Percentiles rank a stretch among this genome's conserved stretches.
These are phyloP conservation scores for Oxytropis ochrocephala DNA, from an alignment of 306 rosid genomes.

Conservation along the genomic window DNA sequence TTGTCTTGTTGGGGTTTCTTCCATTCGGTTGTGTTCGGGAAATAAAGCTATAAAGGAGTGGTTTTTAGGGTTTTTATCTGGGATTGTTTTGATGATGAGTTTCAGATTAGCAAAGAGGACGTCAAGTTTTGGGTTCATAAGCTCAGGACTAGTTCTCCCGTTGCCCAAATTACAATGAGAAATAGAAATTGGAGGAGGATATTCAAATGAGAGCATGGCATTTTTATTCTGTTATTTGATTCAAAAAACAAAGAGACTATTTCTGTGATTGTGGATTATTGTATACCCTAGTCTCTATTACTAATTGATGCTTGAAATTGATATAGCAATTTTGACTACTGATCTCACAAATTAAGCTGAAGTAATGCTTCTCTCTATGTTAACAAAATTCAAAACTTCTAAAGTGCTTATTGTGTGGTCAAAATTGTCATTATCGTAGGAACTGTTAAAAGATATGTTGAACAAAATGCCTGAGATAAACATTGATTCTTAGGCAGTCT, in stretches of 20 bases:
- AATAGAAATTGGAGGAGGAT: slow-evolving; percentile 14
- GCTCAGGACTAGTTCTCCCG: slow-evolving; percentile 14
- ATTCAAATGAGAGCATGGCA: not conserved
- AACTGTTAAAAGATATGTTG: too few species aligned
- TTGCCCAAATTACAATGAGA: not conserved
- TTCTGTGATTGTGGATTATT: not conserved
- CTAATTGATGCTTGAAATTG: not conserved
- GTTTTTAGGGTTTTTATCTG: slow-evolving; percentile 33
- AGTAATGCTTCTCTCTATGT: not conserved
- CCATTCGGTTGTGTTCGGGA: slow-evolving; percentile 10
- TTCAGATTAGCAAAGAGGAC: slow-evolving; percentile 25
- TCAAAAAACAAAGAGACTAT: not conserved
- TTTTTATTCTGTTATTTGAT: not conserved
- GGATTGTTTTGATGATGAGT: slow-evolving; percentile 26
- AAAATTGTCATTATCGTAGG: too few species aligned
- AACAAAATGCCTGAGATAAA: too few species aligned
- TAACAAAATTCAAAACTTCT: not conserved
- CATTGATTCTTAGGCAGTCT: too few species aligned
- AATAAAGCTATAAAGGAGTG: slow-evolving; percentile 21
- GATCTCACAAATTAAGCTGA: not conserved
- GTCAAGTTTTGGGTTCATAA: slow-evolving; percentile 26
- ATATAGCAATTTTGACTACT: not conserved
- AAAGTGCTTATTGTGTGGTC: not conserved
- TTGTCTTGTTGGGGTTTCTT: slow-evolving; percentile 13
- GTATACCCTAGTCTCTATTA: not conserved